phyloP scores from a whole-genome alignment of 2,329 filamentous ascomycete genomes.

The Ophiocordyceps australis region DNA sequence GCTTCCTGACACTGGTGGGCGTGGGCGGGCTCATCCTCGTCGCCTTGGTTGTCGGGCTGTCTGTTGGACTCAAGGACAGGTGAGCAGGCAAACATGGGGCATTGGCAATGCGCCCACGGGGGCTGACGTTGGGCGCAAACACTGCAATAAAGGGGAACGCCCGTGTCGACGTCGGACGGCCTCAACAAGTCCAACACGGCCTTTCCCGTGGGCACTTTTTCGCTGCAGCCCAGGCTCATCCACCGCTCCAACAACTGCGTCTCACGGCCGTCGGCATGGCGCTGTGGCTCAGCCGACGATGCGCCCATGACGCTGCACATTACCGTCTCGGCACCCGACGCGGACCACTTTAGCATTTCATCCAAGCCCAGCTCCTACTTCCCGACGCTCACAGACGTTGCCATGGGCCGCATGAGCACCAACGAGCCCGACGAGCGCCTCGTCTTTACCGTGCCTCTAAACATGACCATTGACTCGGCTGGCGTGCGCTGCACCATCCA shows the following conservation, averaged over 20 bases:
- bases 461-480: conserved; percentile 32
- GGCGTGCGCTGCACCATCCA: conserved; percentile 37
- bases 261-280: no score
- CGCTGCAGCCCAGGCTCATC: no score
- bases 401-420: conserved; percentile 27
- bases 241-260: no score
- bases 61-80: conserved; percentile 18
- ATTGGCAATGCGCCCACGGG: no score
- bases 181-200: no score
- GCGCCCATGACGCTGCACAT: conserved; percentile 38
- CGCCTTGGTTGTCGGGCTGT: conserved; percentile 20
- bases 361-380: conserved; percentile 35
- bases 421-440: conserved; percentile 33
- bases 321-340: conserved; percentile 29
- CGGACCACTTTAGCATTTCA: conserved; percentile 30
- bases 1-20: conserved; percentile 10
- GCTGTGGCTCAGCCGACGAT: no score
- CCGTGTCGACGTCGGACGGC: no score
- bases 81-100: conserved; percentile 10
- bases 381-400: conserved; percentile 32
- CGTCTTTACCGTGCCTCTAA: conserved; percentile 32
- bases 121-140: no score
- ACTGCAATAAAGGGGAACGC: no score
- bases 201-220: no score
- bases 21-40: conserved; percentile 12